Percentiles rank a stretch among this genome's conserved stretches.
These are phyloP conservation scores for Penicillium sp. DNA, from an alignment of 2,329 filamentous ascomycete species.

Conservation along the genomic window DNA sequence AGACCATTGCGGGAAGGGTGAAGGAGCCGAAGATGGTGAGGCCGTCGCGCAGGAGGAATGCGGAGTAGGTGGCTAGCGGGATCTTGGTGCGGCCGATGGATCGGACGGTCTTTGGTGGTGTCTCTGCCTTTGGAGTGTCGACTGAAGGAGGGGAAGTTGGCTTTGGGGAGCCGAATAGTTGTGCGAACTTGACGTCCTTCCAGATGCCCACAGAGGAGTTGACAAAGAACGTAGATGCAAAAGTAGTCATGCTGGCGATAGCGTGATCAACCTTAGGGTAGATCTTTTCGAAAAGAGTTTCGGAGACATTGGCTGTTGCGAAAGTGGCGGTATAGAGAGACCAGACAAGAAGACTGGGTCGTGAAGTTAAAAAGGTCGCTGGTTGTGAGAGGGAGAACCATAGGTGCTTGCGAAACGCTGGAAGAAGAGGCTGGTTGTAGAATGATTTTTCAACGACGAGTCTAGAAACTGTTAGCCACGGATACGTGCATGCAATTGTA, in stretches of 20 bases:
- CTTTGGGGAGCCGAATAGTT: slow-evolving; percentile 56
- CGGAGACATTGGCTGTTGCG: slow-evolving; percentile 75
- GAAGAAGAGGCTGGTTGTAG: slow-evolving; percentile 30
- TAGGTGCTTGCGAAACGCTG: slow-evolving; percentile 32
- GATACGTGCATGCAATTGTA: neutral
- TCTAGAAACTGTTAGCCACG: slow-evolving; percentile 24
- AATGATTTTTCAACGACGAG: slow-evolving; percentile 43
- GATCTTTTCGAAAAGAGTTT: slow-evolving; percentile 64
- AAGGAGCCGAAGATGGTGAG: slow-evolving; percentile 66
- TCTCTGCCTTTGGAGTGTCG: slow-evolving; percentile 10
- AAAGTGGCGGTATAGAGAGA: slow-evolving; percentile 78
- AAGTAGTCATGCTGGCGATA: slow-evolving; percentile 69
- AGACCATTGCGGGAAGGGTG: slow-evolving; percentile 33
- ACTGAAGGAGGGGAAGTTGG: neutral
- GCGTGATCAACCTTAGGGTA: slow-evolving; percentile 52
- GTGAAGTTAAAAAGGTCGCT: slow-evolving; percentile 37
- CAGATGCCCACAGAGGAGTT: slow-evolving; percentile 73
- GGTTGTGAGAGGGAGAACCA: slow-evolving; percentile 36
- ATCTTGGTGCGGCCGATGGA: slow-evolving; percentile 29
- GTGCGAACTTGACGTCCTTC: slow-evolving; percentile 80
- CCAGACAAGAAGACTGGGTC: slow-evolving; percentile 40
- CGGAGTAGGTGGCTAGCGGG: slow-evolving; percentile 47
- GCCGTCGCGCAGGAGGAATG: slow-evolving; percentile 76
- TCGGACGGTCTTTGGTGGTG: slow-evolving; percentile 20
- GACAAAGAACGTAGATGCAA: slow-evolving; percentile 66